Conservation (phyloP, 169 alveolate genomes). For the Eimeria tenella region DNA sequence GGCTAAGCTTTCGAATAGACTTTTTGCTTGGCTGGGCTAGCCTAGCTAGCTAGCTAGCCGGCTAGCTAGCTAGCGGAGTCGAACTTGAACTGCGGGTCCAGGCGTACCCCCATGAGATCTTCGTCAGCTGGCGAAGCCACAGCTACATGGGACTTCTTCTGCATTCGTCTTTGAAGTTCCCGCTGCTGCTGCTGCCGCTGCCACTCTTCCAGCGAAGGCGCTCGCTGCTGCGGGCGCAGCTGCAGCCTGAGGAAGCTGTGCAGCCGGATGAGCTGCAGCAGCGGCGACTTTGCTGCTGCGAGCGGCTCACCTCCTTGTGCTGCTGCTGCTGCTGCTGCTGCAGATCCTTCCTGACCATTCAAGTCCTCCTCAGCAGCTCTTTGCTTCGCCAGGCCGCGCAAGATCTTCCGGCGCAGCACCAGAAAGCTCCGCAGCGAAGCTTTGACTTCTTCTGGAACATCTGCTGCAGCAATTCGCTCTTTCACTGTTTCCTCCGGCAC, state of each 20-base stretch:
- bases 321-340: no score
- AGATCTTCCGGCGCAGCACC: conserved; percentile 22
- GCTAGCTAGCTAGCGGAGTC: no score
- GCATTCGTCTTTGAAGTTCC: neutral
- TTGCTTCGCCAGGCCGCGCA: neutral
- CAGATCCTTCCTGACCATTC: neutral
- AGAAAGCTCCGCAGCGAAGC: neutral
- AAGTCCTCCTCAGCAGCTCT: neutral
- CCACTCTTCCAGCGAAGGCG: conserved; percentile 61
- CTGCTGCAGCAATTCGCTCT: neutral
- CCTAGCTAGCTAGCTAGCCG: no score
- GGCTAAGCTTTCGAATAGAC: no score
- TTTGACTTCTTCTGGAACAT: neutral
- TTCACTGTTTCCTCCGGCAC: neutral
- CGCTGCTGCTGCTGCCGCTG: conserved; percentile 57
- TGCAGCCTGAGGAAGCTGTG: conserved; percentile 35
- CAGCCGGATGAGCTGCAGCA: conserved; percentile 39
- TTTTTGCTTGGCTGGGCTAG: no score
- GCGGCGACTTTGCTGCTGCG: neutral
- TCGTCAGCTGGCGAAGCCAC: conserved; percentile 1
- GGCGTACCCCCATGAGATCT: conserved; percentile 8
- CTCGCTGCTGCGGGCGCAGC: conserved; percentile 56
- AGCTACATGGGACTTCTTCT: neutral
- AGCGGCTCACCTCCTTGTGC: neutral
- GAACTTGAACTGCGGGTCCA: no score